Base-by-base conservation (phyloP, 139 green algal species). In the Chlorella ohadii region DNA sequence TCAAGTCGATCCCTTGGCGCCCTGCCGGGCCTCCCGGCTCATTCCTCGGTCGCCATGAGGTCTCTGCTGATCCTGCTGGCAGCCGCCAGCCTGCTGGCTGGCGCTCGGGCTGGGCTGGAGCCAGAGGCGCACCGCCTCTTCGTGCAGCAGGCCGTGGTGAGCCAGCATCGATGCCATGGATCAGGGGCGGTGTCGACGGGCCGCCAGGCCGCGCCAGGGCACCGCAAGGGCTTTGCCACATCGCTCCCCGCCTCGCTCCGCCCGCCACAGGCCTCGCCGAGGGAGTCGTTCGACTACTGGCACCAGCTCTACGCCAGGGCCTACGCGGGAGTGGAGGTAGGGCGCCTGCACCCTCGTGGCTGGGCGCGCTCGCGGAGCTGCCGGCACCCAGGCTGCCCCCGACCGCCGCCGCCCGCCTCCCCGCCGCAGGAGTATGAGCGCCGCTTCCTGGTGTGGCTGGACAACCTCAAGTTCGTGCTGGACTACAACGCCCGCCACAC, bases 401-500 rank as follows among this genome's bases (percentile, higher is more conserved):
- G 22, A 12, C 23, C 28, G n/a, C 31, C 44, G 71, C 41, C 36
- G 36, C 55, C 31, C 33, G 7, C 9, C 28, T 6, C 66, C 27
- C 44, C 17, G 13, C 57, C 44, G 84, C 89, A 93, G 76, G 92
- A 96, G 87, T 91, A 93, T 66, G 87, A 91, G 51, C 66, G 31
- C 16, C 83, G 91, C 38, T 95, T 98, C 63, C 57, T 27, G 33
- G 89, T 95, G 0, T 99, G 96, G 94, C 70, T 93, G 25, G 91
- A 96, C 57, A 99, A 98, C 87, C 76, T 97, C 25, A 80, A 89
- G 51, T 98, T 91, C 80, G 84, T 97, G 17, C 34, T 92, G 5
- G 88, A 89, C 12, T 93, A 98, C 90, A 98, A 98, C 85, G 59
- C 82, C 19, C 65, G 78, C 56, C 57, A 88, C 67, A 87, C 71